These are phyloP conservation scores for Dactylellina leptospora DNA, from an alignment of 2,329 filamentous ascomycete genomes.

Conservation along the genomic window DNA sequence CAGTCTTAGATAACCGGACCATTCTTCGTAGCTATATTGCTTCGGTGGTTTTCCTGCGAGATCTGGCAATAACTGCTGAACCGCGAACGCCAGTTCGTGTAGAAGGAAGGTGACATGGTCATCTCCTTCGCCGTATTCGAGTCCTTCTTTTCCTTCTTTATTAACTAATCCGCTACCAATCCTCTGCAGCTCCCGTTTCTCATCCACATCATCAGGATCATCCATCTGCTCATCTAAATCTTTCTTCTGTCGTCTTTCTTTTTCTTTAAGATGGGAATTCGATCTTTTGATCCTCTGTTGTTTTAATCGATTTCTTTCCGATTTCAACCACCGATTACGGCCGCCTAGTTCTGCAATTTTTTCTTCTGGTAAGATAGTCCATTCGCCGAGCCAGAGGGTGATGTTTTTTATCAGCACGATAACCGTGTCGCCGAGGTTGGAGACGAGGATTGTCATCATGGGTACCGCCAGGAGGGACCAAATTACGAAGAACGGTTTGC, in stretches of 20 bases:
- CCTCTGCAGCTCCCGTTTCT: constrained; percentile 21
- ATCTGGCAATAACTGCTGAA: constrained; percentile 44
- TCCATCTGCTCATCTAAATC: constrained; percentile 58
- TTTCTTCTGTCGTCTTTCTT: constrained; percentile 61
- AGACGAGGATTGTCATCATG: constrained; percentile 86
- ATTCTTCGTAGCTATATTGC: constrained; percentile 81
- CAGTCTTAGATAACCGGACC: constrained; percentile 82
- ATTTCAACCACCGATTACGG: constrained; percentile 28
- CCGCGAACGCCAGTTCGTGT: constrained; percentile 42
- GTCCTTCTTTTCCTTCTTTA: constrained; percentile 58
- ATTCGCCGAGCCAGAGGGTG: constrained; percentile 70
- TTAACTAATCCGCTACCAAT: constrained; percentile 44
- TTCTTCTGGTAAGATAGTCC: constrained; percentile 67
- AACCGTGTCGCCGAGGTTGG: constrained; percentile 83
- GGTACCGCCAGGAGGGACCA: constrained; percentile 88
- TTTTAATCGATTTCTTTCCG: constrained; percentile 65
- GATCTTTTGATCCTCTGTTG: constrained; percentile 58
- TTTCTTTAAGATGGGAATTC: constrained; percentile 59
- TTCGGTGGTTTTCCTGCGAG: constrained; percentile 64
- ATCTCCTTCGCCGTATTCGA: constrained; percentile 27
- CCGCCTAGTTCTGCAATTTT: constrained; percentile 27
- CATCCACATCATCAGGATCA: constrained; percentile 42
- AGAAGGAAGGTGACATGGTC: constrained; percentile 6
- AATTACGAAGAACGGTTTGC: constrained; percentile 88
- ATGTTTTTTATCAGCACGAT: constrained; percentile 72